A percentile compares a stretch with the other conserved stretches of the same genome.
Conservation (phyloP, 2,329 filamentous ascomycete genomes). For the Scedosporium boydii region DNA sequence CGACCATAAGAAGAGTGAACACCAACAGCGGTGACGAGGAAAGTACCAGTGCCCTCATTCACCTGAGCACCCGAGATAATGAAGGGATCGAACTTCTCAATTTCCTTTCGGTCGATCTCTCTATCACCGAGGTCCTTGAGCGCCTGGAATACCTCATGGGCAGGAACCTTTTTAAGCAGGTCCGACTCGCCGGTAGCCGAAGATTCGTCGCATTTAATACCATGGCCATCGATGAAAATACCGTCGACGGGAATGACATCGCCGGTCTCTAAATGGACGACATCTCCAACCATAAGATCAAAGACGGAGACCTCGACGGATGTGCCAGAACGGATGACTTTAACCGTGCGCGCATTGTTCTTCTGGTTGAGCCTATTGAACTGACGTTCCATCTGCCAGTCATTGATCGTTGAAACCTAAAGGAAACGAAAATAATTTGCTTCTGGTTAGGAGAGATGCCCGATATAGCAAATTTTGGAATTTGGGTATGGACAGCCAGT, state of each 20-base stretch:
- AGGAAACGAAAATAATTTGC: background rate
- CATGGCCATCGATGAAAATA: slow-evolving; percentile 49
- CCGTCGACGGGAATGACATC: slow-evolving; percentile 65
- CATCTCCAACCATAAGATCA: slow-evolving; percentile 60
- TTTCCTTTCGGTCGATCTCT: slow-evolving; percentile 22
- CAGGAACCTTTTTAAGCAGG: slow-evolving; percentile 56
- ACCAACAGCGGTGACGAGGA: slow-evolving; percentile 46
- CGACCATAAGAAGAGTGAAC: slow-evolving; percentile 44
- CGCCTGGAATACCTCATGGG: slow-evolving; percentile 46
- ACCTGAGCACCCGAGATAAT: slow-evolving; percentile 49
- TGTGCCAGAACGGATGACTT: slow-evolving; percentile 58
- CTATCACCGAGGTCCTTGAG: slow-evolving; percentile 26
- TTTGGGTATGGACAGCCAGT: background rate
- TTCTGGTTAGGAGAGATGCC: no score
- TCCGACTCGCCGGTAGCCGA: slow-evolving; percentile 68
- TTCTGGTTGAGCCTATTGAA: slow-evolving; percentile 53
- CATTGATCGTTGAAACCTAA: slow-evolving; percentile 37
- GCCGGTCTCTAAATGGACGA: slow-evolving; percentile 59
- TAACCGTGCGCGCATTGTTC: slow-evolving; percentile 56
- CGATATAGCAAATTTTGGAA: no score
- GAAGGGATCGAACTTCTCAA: slow-evolving; percentile 48
- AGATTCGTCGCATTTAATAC: slow-evolving; percentile 58
- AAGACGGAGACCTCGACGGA: slow-evolving; percentile 53
- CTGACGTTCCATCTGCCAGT: slow-evolving; percentile 59
- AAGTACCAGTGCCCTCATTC: slow-evolving; percentile 42